Evolutionary conservation across 345 rosid species (phyloP), one percentile per base, ranked within the genome.

Genomic region (Brassica rapa): DNA sequence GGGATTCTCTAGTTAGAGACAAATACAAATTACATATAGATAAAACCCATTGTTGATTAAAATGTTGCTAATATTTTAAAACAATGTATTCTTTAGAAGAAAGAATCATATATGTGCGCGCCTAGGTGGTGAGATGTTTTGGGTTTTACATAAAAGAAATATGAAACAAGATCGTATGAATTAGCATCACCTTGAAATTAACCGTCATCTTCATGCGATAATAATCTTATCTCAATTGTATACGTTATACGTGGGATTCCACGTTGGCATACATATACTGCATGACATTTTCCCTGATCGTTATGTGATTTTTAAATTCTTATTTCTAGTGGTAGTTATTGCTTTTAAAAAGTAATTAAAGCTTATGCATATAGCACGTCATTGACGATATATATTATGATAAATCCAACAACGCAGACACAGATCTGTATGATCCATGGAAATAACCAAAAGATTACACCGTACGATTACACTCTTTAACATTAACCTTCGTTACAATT

Each of bases 401-500:
- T 66, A 66, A 61, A 73, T 62, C 63, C 63, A 73, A 62, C 8
- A 25, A 79, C 19, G 49, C 8, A 51, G 59, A 37, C 33, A 62
- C n/a, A 35, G 65, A 73, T 60, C 61, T 66, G 16, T 32, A 11
- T 29, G 70, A 61, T 67, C 82, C 73, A 61, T 67, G 74, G 32
- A 49, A 68, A 79, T 74, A 62, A 62, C 66, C 72, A 74, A 74
- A 68, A 74, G 70, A 74, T 74, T 29, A 62, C 4, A 79, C 46
- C 33, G 77, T 73, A 79, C 78, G 19, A 51, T 79, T 15, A 62
- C 71, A 73, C 59, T 73, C 59, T 73, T 60, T 33, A 62, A 5
- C 70, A 68, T 74, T 68, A 53, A 73, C 15, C 70, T 67, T 62
- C 10, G 49, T 62, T 74, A 27, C 82, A 80, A 68, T 80, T 80